Evolutionary conservation across 2,329 filamentous ascomycete species (phyloP).

Genomic region (Metarhizium robertsii): DNA sequence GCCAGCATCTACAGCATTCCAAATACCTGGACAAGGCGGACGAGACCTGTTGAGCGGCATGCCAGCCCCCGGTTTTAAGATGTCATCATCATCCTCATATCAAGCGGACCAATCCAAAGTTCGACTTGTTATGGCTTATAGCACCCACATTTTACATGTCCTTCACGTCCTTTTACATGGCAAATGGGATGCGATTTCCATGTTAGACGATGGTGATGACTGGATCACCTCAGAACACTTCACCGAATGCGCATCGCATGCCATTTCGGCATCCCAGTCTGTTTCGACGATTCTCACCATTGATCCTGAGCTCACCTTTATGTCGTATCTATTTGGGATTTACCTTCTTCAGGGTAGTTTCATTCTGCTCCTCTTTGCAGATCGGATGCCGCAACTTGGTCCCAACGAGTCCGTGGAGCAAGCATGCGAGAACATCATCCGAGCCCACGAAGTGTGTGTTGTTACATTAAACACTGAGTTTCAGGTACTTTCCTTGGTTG

Average conservation of each 20-base stretch:
- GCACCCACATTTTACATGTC: conserved; percentile 37
- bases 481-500: conserved; percentile 23
- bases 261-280: conserved; percentile 35
- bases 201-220: conserved; percentile 38
- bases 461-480: conserved; percentile 41
- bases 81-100: conserved; percentile 7
- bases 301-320: conserved; percentile 41
- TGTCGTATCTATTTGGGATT: conserved; percentile 43
- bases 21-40: neutral
- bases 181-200: conserved; percentile 39
- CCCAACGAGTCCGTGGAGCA: conserved; percentile 35
- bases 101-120: conserved; percentile 20
- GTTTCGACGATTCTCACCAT: conserved; percentile 34
- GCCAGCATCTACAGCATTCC: neutral
- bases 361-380: conserved; percentile 37
- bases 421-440: conserved; percentile 39
- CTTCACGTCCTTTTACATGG: conserved; percentile 37
- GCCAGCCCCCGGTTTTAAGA: conserved; percentile 5
- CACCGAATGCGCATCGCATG: conserved; percentile 34
- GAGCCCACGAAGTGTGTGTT: conserved; percentile 41
- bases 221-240: conserved; percentile 38
- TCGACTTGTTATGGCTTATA: conserved; percentile 35
- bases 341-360: conserved; percentile 43
- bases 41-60: conserved; percentile 8
- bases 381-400: conserved; percentile 37